Conservation (phyloP, 768 basidiomycete species). For the Boletus eberwhitei region DNA sequence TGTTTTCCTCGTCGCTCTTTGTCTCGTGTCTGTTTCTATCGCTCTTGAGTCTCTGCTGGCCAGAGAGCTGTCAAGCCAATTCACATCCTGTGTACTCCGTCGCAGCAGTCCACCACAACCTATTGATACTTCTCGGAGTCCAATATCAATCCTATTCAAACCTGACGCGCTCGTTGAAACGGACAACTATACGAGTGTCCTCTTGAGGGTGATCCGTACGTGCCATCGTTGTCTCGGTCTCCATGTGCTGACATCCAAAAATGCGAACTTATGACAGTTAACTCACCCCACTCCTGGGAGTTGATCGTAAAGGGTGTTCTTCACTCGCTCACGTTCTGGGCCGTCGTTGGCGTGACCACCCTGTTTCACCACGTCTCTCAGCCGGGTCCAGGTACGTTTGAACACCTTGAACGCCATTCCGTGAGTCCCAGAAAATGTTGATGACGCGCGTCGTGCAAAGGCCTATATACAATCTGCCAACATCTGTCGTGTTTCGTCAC, state of each 20-base stretch:
- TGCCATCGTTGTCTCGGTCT: background rate
- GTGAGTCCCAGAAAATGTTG: background rate
- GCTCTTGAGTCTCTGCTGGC: conserved; percentile 9
- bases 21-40: conserved; percentile 4
- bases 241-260: background rate
- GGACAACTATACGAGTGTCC: background rate
- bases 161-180: background rate
- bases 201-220: conserved; percentile 16
- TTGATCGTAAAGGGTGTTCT: conserved; percentile 10
- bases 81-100: background rate
- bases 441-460: background rate
- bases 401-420: background rate
- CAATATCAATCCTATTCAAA: no score
- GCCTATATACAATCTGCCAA: background rate
- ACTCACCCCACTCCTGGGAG: conserved; percentile 18
- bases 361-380: background rate
- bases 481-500: background rate
- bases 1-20: conserved; percentile 18
- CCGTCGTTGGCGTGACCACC: background rate
- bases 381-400: background rate
- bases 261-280: conserved; percentile 3
- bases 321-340: conserved; percentile 7
- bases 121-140: no score
- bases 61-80: background rate
- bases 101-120: background rate